Evolutionary conservation across 2,329 filamentous ascomycete genomes (phyloP), one percentile per base, ranked within the genome.

Genomic region (Setomelanomma holmii): DNA sequence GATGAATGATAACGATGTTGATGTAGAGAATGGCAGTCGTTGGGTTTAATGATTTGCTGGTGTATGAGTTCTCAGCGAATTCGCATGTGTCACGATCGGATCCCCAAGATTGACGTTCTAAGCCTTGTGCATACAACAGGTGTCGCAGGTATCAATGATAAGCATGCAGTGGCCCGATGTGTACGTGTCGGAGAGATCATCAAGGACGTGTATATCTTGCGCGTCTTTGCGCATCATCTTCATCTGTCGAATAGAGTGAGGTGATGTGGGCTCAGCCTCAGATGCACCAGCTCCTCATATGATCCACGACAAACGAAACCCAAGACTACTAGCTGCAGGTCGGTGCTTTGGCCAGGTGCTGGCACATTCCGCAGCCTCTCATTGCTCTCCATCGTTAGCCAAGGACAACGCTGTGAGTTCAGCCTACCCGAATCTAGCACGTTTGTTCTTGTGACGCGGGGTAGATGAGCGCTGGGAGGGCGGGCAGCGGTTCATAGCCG

Each of bases 391-490:
- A 40, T 53, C 36, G 39, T 42, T 48, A 55, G 60, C 53, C 51
- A 53, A 59, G 53, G 19, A 38, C 17, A 48, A 12, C 43, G 44
- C 33, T 50, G n/a, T 59, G 48, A 48, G 50, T 57, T 55, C 52
- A 47, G 48, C 57, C 57, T 58, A 53, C 47, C 48, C 45, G 30
- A 20, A 49, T 56, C 36, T 48, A 51, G 51, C 50, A 33, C 40
- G 38, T 40, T 17, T 56, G 55, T 38, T 55, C 61, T 56, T 61
- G 56, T 63, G 59, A 64, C 58, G 60, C 59, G 57, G 57, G 59
- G 59, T 49, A 39, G 42, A 35, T 20, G 21, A 49, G 43, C 49
- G 43, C 49, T 52, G 39, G 35, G 38, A 46, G 40, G 41, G 41
- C 53, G 45, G 45, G 41, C 52, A 49, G 24, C 35, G 23, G 40